Base-by-base conservation (phyloP, 2,329 filamentous ascomycete species). In the Fusarium piperis region DNA sequence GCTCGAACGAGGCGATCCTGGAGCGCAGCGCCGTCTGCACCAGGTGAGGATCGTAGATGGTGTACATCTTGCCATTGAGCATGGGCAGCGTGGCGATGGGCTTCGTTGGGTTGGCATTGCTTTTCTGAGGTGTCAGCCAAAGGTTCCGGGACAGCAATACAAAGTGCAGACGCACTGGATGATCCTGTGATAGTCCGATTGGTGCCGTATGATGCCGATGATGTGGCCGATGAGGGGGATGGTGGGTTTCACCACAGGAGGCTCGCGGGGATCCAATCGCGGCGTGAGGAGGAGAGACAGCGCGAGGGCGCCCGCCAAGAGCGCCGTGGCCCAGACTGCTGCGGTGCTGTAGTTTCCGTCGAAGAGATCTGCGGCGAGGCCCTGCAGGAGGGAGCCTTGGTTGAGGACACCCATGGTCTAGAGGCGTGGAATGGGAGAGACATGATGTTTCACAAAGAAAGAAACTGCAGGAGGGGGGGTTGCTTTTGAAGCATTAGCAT, bases 201-300 rank as follows among this genome's bases (percentile, higher is more conserved):
- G 78, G 55, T 79, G 74, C 48, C 76, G 71, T 39, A 85, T 67
- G 70, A 86, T 78, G 10, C 82, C 82, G 30, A 87, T 73, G 20
- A 86, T 77, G 67, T 87, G 85, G 2, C 85, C 85, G 41, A 87
- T 68, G 32, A 83, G 76, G 0, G 85, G 85, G 35, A 87, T 78
- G 16, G 48, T 77, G 0, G 83, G 77, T 26, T 79, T 79, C 26
- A 86, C 30, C 0, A 82, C 63, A 4, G 84, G 83, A 10, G 85
- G 85, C 63, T 87, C 85, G 53, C 78, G 75, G 10, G 80, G 73
- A 52, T 81, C 78, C 9, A 77, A 57, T 16, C 30, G 65, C n/a
- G 71, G 72, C 11, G 68, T 64, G 15, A 75, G 28, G 6, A 76
- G 57, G 30, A 77, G 57, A 5, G 70, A 53, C 7, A 74, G 12